These are phyloP conservation scores for Circinella minor DNA, from an alignment of 371 early-diverging fungal genomes.

Conservation along the genomic window DNA sequence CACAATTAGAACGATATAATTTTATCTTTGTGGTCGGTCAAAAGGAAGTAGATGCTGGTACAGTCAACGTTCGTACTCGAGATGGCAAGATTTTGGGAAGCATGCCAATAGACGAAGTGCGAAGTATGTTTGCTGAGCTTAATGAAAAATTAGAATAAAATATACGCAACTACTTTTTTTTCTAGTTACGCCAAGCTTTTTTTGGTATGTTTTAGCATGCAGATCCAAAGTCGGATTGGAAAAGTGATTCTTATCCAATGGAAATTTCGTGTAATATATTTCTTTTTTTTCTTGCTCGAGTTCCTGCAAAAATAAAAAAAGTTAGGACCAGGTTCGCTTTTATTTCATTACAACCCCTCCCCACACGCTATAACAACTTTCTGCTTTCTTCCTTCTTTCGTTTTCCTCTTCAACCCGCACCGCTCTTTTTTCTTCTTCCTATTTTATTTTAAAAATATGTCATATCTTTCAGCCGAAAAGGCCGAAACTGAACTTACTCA, in stretches of 20 bases:
- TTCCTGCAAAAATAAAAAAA: neutral
- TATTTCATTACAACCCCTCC: too few species aligned
- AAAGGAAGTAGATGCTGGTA: conserved; percentile 80
- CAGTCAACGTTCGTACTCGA: conserved; percentile 89
- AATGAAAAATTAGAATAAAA: conserved; percentile 44
- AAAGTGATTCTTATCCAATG: neutral
- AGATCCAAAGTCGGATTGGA: neutral
- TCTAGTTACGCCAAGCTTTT: conserved; percentile 1
- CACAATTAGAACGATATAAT: conserved; percentile 89
- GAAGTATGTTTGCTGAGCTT: conserved; percentile 47
- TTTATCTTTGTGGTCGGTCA: conserved; percentile 94
- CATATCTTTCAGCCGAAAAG: conserved; percentile 67
- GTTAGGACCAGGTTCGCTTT: too few species aligned
- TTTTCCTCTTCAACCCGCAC: neutral
- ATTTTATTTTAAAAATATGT: conserved; percentile 24
- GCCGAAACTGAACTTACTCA: conserved; percentile 86
- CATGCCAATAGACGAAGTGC: conserved; percentile 50
- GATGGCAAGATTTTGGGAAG: conserved; percentile 61
- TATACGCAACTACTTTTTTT: too few species aligned
- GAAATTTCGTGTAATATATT: neutral
- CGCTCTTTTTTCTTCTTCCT: neutral
- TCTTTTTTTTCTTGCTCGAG: neutral
- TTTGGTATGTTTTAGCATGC: conserved; percentile 1
- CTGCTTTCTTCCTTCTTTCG: neutral
- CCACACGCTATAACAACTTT: too few species aligned